A percentile compares a stretch with the other conserved stretches of the same genome.
phyloP scores from a whole-genome alignment of 345 rosid genomes.

The Excoecaria cochinchinensis region DNA sequence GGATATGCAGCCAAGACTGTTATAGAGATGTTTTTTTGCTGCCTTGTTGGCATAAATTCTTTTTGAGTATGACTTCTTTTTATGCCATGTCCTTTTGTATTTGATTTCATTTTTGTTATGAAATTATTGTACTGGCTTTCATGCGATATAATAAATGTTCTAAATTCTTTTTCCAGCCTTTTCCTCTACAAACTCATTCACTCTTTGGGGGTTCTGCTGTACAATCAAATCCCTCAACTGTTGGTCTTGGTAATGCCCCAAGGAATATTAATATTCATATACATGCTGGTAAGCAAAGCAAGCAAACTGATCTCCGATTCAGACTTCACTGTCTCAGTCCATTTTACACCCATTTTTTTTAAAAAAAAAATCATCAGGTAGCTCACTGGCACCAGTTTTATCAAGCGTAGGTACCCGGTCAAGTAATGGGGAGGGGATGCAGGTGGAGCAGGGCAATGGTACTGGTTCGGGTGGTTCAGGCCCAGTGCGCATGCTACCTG shows the following conservation, averaged over 20 bases:
- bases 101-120: background rate
- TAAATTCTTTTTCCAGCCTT: constrained; percentile 61
- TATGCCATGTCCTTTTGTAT: background rate
- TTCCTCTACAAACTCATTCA: constrained; percentile 73
- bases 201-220: constrained; percentile 59
- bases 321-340: background rate
- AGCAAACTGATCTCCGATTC: constrained; percentile 2
- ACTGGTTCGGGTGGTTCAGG: constrained; percentile 39
- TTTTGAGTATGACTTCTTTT: background rate
- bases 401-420: constrained; percentile 53
- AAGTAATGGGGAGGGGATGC: constrained; percentile 48
- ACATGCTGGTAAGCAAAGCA: constrained; percentile 73
- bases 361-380: constrained; percentile 36
- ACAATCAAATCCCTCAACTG: constrained; percentile 50
- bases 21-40: background rate
- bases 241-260: constrained; percentile 64
- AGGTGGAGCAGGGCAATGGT: constrained; percentile 46
- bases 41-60: background rate
- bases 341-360: constrained; percentile 16
- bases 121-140: constrained; percentile 17
- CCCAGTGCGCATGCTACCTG: constrained; percentile 37
- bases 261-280: constrained; percentile 90
- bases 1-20: background rate
- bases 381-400: constrained; percentile 49
- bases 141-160: background rate